These are phyloP conservation scores for Ustilago cynodontis DNA, from an alignment of 1,284 basidiomycete genomes.

Conservation along the genomic window DNA sequence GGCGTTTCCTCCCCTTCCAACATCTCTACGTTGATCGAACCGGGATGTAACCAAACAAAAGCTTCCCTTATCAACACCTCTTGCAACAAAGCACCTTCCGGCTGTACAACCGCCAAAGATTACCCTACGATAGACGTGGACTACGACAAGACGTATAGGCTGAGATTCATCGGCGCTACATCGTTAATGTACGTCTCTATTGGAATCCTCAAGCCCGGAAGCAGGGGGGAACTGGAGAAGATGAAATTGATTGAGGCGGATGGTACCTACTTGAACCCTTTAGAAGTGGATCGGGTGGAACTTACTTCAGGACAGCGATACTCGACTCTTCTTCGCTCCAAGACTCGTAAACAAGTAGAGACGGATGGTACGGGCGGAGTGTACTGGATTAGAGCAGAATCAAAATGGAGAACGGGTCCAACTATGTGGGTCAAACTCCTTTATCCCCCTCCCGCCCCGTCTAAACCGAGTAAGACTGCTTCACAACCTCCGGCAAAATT, in stretches of 20 bases:
- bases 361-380: conserved; percentile 38
- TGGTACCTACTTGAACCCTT: conserved; percentile 45
- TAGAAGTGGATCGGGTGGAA: conserved; percentile 42
- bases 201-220: conserved; percentile 26
- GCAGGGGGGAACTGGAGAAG: conserved; percentile 7
- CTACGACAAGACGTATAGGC: conserved; percentile 47
- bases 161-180: conserved; percentile 47
- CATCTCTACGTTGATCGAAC: background rate
- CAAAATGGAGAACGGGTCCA: conserved; percentile 42
- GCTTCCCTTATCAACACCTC: background rate
- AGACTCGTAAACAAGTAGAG: conserved; percentile 21
- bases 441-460: conserved; percentile 7
- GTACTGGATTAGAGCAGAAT: conserved; percentile 56
- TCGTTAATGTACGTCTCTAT: conserved; percentile 34
- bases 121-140: conserved; percentile 46
- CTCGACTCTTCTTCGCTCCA: conserved; percentile 41
- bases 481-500: background rate
- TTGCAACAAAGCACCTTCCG: conserved; percentile 10
- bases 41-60: conserved; percentile 44
- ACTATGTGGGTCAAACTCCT: conserved; percentile 40
- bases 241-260: conserved; percentile 61
- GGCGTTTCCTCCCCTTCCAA: conserved; percentile 20
- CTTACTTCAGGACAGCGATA: conserved; percentile 59
- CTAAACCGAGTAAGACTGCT: too few species aligned
- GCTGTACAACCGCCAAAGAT: background rate